Evolutionary conservation across 148 eudicot species (phyloP).

Genomic region (Euryodendron excelsum): DNA sequence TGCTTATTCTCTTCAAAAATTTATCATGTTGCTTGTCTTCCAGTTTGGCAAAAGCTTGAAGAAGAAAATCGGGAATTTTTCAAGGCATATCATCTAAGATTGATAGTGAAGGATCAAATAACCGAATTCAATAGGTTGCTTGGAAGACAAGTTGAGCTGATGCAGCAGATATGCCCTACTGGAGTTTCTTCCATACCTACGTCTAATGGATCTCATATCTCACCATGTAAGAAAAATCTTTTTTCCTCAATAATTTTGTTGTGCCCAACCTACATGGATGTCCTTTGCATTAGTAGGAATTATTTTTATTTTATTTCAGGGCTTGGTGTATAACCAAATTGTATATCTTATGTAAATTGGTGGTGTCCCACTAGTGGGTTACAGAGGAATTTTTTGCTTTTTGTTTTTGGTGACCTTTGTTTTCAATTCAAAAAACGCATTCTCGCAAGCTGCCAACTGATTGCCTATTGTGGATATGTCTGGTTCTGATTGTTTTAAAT

Average conservation of each 20-base stretch:
- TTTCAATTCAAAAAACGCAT: neutral
- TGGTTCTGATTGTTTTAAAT: neutral
- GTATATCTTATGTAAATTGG: neutral
- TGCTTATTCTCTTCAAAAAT: slow-evolving; percentile 11
- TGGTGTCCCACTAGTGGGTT: neutral
- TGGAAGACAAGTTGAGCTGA: slow-evolving; percentile 63
- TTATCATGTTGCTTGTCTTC: slow-evolving; percentile 12
- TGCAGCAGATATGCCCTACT: slow-evolving; percentile 53
- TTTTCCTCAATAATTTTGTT: neutral
- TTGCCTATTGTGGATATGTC: slow-evolving; percentile 3
- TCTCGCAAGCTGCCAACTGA: slow-evolving; percentile 3
- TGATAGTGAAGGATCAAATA: slow-evolving; percentile 80
- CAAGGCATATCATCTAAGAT: slow-evolving; percentile 72
- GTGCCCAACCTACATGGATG: neutral
- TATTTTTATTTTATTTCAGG: neutral
- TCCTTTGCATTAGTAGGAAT: neutral
- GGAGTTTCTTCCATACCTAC: slow-evolving; percentile 45
- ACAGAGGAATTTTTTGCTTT: neutral
- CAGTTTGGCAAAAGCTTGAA: slow-evolving; percentile 96
- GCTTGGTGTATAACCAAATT: neutral
- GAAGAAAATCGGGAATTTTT: slow-evolving; percentile 90
- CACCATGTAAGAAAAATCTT: slow-evolving; percentile 50
- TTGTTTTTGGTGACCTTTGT: neutral
- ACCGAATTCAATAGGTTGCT: slow-evolving; percentile 59
- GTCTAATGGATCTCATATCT: slow-evolving; percentile 65